Conservation (phyloP, 495 filamentous ascomycete species). For the Neurospora sp. region DNA sequence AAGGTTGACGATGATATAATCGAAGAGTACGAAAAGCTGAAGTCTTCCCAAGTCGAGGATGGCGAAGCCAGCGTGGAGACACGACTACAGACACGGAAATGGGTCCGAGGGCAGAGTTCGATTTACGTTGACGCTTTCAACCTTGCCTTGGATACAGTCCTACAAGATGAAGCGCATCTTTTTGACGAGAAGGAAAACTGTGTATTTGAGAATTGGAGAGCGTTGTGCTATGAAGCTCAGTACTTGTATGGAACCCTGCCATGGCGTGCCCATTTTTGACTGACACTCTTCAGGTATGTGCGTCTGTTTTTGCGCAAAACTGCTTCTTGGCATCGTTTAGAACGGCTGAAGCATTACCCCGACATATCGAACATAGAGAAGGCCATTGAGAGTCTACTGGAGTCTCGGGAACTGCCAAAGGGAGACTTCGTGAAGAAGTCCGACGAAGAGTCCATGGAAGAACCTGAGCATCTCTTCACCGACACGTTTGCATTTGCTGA, state of each 20-base stretch:
- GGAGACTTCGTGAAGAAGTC: not conserved
- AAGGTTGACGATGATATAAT: slow-evolving; percentile 62
- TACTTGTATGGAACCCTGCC: slow-evolving; percentile 58
- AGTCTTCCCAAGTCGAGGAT: slow-evolving; percentile 31
- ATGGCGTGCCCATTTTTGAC: not conserved
- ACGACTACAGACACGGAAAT: slow-evolving; percentile 28
- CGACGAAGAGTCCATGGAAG: not conserved
- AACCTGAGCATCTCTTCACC: slow-evolving; percentile 40
- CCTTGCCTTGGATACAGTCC: slow-evolving; percentile 78
- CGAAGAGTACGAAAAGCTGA: slow-evolving; percentile 62
- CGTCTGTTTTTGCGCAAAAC: slow-evolving; percentile 91
- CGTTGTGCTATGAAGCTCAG: slow-evolving; percentile 74
- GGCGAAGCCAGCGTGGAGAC: slow-evolving; percentile 28
- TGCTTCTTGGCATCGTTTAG: slow-evolving; percentile 83
- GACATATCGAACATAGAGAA: slow-evolving; percentile 66
- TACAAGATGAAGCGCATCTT: slow-evolving; percentile 80
- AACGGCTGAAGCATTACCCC: slow-evolving; percentile 62
- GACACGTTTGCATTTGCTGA: slow-evolving; percentile 69
- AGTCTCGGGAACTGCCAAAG: slow-evolving; percentile 5
- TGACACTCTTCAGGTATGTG: slow-evolving; percentile 52
- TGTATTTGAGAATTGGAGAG: slow-evolving; percentile 68
- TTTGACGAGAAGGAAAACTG: slow-evolving; percentile 72
- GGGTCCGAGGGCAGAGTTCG: slow-evolving; percentile 54
- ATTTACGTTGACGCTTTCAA: slow-evolving; percentile 99
- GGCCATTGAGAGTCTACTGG: slow-evolving; percentile 50